phyloP scores from a whole-genome alignment of 768 basidiomycete genomes.

The Sistotremastrum suecicum region DNA sequence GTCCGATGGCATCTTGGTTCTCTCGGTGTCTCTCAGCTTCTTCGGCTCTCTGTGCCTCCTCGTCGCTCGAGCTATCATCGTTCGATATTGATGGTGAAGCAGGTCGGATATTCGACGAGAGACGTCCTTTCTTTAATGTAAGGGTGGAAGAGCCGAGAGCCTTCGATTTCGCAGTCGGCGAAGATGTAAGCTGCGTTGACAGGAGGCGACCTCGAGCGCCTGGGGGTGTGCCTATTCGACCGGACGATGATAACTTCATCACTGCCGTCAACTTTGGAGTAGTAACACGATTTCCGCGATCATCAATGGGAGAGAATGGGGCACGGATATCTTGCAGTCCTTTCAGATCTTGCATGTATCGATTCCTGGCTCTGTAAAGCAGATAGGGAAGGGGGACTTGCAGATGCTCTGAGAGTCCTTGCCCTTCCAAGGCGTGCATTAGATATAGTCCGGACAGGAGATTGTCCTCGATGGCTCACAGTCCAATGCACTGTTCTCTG shows the following conservation, averaged over 20 bases:
- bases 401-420: conserved; percentile 65
- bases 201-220: conserved; percentile 58
- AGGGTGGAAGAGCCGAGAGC: conserved; percentile 54
- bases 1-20: conserved; percentile 50
- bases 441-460: background rate
- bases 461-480: conserved; percentile 34
- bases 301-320: conserved; percentile 18
- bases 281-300: conserved; percentile 2
- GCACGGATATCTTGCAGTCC: conserved; percentile 61
- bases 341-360: conserved; percentile 76
- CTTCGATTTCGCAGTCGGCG: conserved; percentile 32
- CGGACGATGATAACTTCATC: conserved; percentile 23
- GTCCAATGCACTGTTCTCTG: conserved; percentile 61
- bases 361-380: conserved; percentile 67
- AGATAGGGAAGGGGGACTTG: conserved; percentile 75
- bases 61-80: conserved; percentile 34
- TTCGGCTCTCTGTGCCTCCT: conserved; percentile 44
- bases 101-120: conserved; percentile 21
- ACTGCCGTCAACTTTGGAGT: background rate
- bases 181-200: conserved; percentile 39
- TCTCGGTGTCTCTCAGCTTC: conserved; percentile 55
- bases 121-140: conserved; percentile 35
- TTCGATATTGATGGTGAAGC: conserved; percentile 39
- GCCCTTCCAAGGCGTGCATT: conserved; percentile 37
- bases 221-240: conserved; percentile 38